Conservation (phyloP, 1,139 yeast genomes). For the Sugiyamaella japonica region DNA sequence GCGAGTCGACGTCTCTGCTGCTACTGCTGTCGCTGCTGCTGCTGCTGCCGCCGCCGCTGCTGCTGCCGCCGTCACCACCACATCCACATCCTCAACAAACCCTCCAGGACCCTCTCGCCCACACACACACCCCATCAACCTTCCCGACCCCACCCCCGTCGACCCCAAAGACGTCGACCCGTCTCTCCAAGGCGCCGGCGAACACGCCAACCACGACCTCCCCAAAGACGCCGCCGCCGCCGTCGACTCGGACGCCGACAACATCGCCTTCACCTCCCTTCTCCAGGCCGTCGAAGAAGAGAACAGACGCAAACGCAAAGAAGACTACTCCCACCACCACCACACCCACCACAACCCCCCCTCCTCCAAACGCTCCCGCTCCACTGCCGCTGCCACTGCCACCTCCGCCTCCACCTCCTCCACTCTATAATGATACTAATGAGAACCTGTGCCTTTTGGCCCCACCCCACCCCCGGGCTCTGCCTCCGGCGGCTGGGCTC, state of each 20-base stretch:
- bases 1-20: slow-evolving; percentile 7
- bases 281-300: slow-evolving; percentile 16
- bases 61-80: slow-evolving; percentile 3
- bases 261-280: slow-evolving; percentile 13
- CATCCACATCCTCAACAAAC: not conserved
- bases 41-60: slow-evolving; percentile 14
- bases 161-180: slow-evolving; percentile 15
- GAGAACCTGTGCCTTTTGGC: not conserved
- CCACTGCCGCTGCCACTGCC: not conserved
- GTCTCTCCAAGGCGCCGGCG: slow-evolving; percentile 12
- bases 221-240: not conserved
- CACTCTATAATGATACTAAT: not conserved
- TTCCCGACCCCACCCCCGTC: slow-evolving; percentile 10
- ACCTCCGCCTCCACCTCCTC: not conserved
- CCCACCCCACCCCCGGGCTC: not conserved
- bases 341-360: too few relatives aligned
- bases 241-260: slow-evolving; percentile 3
- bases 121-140: not conserved
- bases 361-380: slow-evolving; percentile 5
- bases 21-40: slow-evolving; percentile 14
- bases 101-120: not conserved
- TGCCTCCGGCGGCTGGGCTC: slow-evolving; percentile 1
- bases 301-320: slow-evolving; percentile 8
- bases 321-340: not conserved
- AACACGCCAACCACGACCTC: not conserved